These are phyloP conservation scores for Cryptomeria japonica DNA, from an alignment of 75 land plant genomes.

Conservation along the genomic window DNA sequence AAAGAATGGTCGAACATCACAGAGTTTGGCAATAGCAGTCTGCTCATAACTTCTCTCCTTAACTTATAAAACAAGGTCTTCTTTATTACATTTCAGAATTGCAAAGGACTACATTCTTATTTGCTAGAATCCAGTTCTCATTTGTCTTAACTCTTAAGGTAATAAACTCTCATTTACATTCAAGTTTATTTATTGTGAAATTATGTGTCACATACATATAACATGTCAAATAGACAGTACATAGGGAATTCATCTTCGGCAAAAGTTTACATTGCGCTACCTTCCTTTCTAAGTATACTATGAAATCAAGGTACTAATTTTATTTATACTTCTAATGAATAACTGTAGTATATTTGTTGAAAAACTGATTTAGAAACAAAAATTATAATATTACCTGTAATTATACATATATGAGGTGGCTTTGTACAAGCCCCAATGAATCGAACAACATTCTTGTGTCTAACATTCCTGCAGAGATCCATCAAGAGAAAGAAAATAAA, in stretches of 20 bases:
- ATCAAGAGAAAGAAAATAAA: background rate
- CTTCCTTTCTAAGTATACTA: background rate
- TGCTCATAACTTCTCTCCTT: background rate
- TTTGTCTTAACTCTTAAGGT: background rate
- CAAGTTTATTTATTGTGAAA: background rate
- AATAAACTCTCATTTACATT: background rate
- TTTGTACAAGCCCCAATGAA: constrained; percentile 96
- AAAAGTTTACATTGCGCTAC: background rate
- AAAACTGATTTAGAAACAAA: background rate
- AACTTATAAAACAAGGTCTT: background rate
- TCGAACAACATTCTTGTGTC: constrained; percentile 86
- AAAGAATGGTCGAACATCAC: background rate
- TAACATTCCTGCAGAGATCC: constrained; percentile 63
- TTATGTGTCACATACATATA: background rate
- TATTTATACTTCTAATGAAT: background rate
- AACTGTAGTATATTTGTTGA: background rate
- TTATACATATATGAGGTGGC: constrained; percentile 72
- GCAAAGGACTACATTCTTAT: background rate
- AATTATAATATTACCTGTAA: constrained; percentile 60
- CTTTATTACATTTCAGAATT: background rate
- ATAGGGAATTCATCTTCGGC: background rate
- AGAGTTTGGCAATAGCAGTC: background rate
- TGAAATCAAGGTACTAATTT: background rate
- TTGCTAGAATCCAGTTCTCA: background rate
- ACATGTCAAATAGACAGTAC: background rate